Evolutionary conservation across 495 filamentous ascomycete species (phyloP), one percentile per base, ranked within the genome.

Genomic region (Penicillium fimorum): DNA sequence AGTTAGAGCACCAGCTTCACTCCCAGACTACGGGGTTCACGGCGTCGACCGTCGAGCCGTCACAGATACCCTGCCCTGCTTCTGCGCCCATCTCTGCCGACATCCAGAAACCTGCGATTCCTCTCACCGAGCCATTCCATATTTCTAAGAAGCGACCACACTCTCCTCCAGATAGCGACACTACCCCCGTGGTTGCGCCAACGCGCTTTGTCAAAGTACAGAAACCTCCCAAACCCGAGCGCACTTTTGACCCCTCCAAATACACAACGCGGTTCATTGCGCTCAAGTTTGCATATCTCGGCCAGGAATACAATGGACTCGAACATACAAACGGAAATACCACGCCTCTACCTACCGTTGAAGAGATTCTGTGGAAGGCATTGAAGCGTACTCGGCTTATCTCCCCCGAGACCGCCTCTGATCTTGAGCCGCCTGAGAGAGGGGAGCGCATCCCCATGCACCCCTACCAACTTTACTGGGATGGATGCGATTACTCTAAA

Each of bases 211-310:
- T 75, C 32, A 77, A 75, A 50, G 65, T 70, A 15, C 11, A n/a
- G 4, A 27, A 29, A 18, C 35, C 37, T 18, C 13, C 50, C 1
- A 52, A 32, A 22, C 15, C 15, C 12, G 42, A 63, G 8, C 76
- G 82, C 52, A 71, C 76, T 55, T 84, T 96, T 61, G 89, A 97
- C 66, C 83, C 88, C 6, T 83, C 85, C 1, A 89, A 86, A 64
- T 95, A 97, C 74, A 77, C 79, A 32, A 96, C 90, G 20, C 83
- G 95, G 20, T 80, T 85, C 50, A 87, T 98, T 41, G 94, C 95
- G 18, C 78, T 98, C 25, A 97, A 97, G 66, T 84, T 97, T 40
- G 91, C 94, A 43, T 98, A 98, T 74, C 77, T 97, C 17, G 94
- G 94, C 33, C 88, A 89, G 61, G 78, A 81, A 51, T 98, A 96